Conservation (phyloP, 2,329 filamentous ascomycete species). For the Aurifilum marmelostoma region DNA sequence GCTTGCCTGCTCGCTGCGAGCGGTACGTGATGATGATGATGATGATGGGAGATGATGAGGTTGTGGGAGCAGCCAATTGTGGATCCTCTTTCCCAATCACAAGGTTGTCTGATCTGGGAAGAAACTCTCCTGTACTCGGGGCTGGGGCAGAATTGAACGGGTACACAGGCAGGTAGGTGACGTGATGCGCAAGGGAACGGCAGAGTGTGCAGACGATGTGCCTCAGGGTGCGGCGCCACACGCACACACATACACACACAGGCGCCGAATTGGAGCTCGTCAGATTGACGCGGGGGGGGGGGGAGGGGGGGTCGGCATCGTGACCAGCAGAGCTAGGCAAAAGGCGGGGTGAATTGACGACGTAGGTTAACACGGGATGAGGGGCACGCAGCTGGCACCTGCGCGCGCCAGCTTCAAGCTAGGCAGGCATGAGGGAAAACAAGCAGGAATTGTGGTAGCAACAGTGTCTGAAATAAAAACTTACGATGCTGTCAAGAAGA, state of each 20-base stretch:
- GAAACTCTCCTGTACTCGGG: background rate
- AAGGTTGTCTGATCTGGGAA: background rate
- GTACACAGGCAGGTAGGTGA: background rate
- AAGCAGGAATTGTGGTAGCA: background rate
- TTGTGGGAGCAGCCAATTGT: background rate
- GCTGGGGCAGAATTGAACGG: background rate
- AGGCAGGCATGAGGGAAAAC: background rate
- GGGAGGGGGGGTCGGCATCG: slow-evolving; percentile 12
- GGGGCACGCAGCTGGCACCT: slow-evolving; percentile 23
- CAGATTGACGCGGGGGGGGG: slow-evolving; percentile 2
- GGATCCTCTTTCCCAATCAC: background rate
- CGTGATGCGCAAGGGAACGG: background rate
- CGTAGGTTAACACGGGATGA: slow-evolving; percentile 14
- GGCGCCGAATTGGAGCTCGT: background rate
- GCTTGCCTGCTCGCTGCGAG: background rate
- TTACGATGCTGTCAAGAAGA: slow-evolving; percentile 12
- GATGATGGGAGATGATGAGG: too few species aligned
- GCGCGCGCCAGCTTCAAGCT: slow-evolving; percentile 1
- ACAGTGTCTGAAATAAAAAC: background rate
- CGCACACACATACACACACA: background rate
- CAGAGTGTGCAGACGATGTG: background rate
- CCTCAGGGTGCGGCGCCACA: background rate
- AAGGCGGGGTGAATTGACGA: slow-evolving; percentile 23
- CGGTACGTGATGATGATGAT: background rate
- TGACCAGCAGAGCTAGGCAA: slow-evolving; percentile 23